Evolutionary conservation across 2,329 filamentous ascomycete genomes (phyloP).

Genomic region (Aspergillus chevalieri): DNA sequence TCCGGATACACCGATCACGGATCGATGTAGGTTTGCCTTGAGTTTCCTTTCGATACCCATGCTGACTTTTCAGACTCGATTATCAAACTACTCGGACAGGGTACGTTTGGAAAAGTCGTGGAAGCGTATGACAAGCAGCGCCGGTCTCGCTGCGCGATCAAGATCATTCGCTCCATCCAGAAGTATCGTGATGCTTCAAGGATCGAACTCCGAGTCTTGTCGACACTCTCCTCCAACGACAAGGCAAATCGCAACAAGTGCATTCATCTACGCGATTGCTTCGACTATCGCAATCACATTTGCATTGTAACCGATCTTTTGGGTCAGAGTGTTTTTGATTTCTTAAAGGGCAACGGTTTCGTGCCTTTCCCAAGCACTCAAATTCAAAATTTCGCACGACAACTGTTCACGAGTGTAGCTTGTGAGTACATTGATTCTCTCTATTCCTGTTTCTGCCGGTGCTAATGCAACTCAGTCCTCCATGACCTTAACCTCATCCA

Average conservation of each 20-base stretch:
- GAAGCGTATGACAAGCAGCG: constrained; percentile 76
- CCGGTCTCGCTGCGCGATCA: constrained; percentile 82
- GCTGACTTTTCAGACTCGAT: constrained; percentile 64
- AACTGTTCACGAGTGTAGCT: constrained; percentile 95
- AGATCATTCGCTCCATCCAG: constrained; percentile 96
- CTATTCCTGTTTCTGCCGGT: not conserved
- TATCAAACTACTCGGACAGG: constrained; percentile 82
- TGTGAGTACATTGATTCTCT: constrained; percentile 55
- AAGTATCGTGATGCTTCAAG: constrained; percentile 95
- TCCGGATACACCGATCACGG: constrained; percentile 76
- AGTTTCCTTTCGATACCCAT: not conserved
- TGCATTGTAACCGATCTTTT: constrained; percentile 74
- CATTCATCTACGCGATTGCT: constrained; percentile 93
- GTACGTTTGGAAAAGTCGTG: constrained; percentile 97
- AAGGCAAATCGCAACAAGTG: constrained; percentile 88
- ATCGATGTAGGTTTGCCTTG: constrained; percentile 68
- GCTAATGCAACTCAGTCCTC: constrained; percentile 56
- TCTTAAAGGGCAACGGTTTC: constrained; percentile 90
- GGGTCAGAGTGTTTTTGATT: constrained; percentile 96
- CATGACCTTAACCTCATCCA: constrained; percentile 97
- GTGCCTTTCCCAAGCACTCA: constrained; percentile 97
- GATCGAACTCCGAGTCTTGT: constrained; percentile 88
- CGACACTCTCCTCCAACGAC: constrained; percentile 88
- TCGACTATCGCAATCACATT: constrained; percentile 95
- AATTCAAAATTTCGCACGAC: constrained; percentile 92